phyloP scores from a whole-genome alignment of 2,329 filamentous ascomycete species.

The Penicillium sp. region DNA sequence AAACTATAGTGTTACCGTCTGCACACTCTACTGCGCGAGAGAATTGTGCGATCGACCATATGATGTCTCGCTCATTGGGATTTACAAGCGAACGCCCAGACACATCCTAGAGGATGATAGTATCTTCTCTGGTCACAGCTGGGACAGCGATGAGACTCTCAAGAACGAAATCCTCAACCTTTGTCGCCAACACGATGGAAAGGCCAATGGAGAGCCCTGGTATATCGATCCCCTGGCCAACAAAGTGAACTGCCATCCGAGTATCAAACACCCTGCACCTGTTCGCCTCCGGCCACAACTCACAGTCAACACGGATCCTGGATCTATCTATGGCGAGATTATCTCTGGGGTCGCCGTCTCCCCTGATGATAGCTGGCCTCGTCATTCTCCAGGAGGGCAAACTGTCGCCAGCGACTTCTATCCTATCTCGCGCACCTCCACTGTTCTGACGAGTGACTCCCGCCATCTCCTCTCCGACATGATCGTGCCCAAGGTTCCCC shows the following conservation, averaged over 20 bases:
- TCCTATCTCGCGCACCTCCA: conserved; percentile 29
- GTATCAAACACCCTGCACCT: conserved; percentile 31
- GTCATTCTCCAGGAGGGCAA: conserved; percentile 16
- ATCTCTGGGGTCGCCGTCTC: conserved; percentile 26
- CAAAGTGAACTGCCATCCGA: conserved; percentile 26
- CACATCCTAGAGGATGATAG: conserved; percentile 24
- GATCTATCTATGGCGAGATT: conserved; percentile 28
- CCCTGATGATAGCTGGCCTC: conserved; percentile 17
- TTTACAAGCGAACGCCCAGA: conserved; percentile 25
- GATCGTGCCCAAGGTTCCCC: conserved; percentile 21
- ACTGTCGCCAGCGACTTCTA: conserved; percentile 20
- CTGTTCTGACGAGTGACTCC: conserved; percentile 23
- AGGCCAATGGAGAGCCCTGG: conserved; percentile 24
- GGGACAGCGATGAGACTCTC: conserved; percentile 35
- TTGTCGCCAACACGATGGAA: conserved; percentile 34
- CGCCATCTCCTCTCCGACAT: conserved; percentile 21
- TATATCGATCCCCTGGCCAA: conserved; percentile 23
- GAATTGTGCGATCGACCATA: conserved; percentile 37
- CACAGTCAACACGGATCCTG: conserved; percentile 27
- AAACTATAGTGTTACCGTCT: conserved; percentile 29
- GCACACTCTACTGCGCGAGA: conserved; percentile 35
- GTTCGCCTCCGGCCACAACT: conserved; percentile 29
- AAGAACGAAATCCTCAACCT: conserved; percentile 37
- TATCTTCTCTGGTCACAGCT: conserved; percentile 31
- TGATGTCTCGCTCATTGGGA: conserved; percentile 35